A percentile compares a stretch with the other conserved stretches of the same genome.
phyloP scores from a whole-genome alignment of 1,284 basidiomycete genomes.

The Ceratobasidium sp. region DNA sequence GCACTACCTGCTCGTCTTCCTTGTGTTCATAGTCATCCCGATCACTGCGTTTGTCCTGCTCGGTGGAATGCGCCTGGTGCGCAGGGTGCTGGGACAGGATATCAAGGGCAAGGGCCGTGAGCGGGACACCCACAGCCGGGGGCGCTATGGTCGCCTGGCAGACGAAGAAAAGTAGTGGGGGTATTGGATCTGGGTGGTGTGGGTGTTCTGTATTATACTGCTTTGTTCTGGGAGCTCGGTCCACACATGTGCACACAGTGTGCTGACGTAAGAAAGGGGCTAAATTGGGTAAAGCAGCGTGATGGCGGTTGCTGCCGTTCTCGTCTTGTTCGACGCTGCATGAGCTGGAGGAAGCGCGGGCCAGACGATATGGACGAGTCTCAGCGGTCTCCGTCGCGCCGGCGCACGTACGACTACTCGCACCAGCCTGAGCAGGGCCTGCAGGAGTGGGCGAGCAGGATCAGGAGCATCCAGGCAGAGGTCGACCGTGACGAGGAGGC shows the following conservation, averaged over 20 bases:
- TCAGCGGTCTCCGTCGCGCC: constrained; percentile 18
- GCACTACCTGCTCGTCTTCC: constrained; percentile 57
- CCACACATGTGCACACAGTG: neutral
- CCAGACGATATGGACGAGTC: constrained; percentile 31
- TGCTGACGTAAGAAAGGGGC: constrained; percentile 34
- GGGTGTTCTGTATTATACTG: constrained; percentile 12
- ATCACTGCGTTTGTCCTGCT: constrained; percentile 65
- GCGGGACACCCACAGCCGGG: constrained; percentile 22
- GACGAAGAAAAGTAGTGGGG: constrained; percentile 31
- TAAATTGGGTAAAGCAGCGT: constrained; percentile 9
- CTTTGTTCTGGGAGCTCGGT: constrained; percentile 14
- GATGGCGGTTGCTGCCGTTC: constrained; percentile 8
- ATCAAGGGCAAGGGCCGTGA: constrained; percentile 36
- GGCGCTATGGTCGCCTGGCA: constrained; percentile 27
- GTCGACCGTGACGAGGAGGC: constrained; percentile 78
- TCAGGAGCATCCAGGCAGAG: constrained; percentile 76
- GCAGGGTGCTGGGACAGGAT: constrained; percentile 27
- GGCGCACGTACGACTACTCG: constrained; percentile 28
- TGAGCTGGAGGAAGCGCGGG: constrained; percentile 23
- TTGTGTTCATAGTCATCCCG: constrained; percentile 59
- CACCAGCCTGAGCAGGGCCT: constrained; percentile 37
- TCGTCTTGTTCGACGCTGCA: constrained; percentile 12
- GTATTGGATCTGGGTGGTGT: neutral
- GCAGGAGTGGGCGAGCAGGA: constrained; percentile 74
- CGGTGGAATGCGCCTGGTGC: constrained; percentile 54